These are phyloP conservation scores for Tulasnella sp. DNA, from an alignment of 768 basidiomycete genomes.

Conservation along the genomic window DNA sequence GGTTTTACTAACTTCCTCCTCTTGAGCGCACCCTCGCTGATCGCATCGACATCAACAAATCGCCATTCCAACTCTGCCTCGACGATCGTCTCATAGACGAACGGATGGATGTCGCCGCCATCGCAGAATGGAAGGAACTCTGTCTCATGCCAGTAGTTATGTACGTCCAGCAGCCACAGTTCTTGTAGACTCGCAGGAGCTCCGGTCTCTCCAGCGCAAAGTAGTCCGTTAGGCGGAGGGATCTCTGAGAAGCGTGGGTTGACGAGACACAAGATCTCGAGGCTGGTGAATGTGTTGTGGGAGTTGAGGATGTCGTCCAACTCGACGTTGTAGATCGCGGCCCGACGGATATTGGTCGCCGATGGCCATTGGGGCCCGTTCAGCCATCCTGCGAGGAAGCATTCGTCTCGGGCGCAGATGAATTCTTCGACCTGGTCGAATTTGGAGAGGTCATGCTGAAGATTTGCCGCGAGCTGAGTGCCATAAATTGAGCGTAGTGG, in stretches of 20 bases:
- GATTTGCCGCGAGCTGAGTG: not conserved
- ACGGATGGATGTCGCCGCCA: not conserved
- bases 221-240: too few relatives aligned
- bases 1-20: not conserved
- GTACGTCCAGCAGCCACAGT: not conserved
- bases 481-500: not conserved
- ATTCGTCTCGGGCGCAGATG: not conserved
- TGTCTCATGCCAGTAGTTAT: not conserved
- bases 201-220: slow-evolving; percentile 16
- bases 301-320: slow-evolving; percentile 25
- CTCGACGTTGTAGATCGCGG: slow-evolving; percentile 22
- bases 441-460: not conserved
- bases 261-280: not conserved
- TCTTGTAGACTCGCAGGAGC: too few relatives aligned
- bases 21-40: not conserved
- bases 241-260: not conserved
- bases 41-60: slow-evolving; percentile 1
- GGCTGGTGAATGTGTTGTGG: slow-evolving; percentile 25
- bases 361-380: not conserved
- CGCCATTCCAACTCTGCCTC: not conserved
- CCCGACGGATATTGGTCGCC: not conserved
- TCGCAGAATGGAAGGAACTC: not conserved
- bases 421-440: not conserved
- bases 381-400: not conserved
- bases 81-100: not conserved